Evolutionary conservation across 129 eudicot species (phyloP).

Genomic region (Lactuca saligna): DNA sequence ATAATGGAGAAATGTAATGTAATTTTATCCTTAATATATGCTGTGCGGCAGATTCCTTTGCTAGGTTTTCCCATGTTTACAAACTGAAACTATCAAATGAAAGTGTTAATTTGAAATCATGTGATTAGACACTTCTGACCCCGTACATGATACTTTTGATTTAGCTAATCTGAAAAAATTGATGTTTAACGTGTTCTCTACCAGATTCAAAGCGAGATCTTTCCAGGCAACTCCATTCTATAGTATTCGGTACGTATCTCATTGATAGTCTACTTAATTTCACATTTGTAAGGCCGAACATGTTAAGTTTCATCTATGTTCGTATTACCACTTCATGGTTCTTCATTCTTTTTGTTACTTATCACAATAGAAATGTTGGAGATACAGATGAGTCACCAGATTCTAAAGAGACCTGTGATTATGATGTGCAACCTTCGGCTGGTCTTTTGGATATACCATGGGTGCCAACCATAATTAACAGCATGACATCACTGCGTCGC

Average conservation of each 20-base stretch:
- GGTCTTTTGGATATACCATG: conserved; percentile 41
- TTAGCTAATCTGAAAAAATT: neutral
- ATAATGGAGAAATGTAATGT: neutral
- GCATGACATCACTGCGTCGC: conserved; percentile 34
- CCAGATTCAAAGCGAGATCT: conserved; percentile 43
- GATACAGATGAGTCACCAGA: conserved; percentile 22
- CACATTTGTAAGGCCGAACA: neutral
- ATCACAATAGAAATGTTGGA: conserved; percentile 38
- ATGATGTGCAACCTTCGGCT: neutral
- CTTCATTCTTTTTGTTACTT: conserved; percentile 1
- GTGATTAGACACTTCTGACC: neutral
- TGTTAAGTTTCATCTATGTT: neutral
- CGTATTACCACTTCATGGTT: neutral
- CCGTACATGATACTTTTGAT: neutral
- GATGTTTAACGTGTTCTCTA: conserved; percentile 14
- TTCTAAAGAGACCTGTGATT: conserved; percentile 14
- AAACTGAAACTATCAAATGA: neutral
- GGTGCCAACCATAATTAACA: conserved; percentile 24
- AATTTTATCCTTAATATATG: too few relatives aligned
- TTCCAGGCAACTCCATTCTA: conserved; percentile 18
- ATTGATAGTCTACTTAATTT: too few relatives aligned
- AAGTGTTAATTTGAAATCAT: neutral
- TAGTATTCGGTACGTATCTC: conserved; percentile 48
- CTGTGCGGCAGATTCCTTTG: neutral
- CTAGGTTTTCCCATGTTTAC: conserved; percentile 1